Conservation (phyloP, 176 grass and related monocot species). For the Triticum turgidum region DNA sequence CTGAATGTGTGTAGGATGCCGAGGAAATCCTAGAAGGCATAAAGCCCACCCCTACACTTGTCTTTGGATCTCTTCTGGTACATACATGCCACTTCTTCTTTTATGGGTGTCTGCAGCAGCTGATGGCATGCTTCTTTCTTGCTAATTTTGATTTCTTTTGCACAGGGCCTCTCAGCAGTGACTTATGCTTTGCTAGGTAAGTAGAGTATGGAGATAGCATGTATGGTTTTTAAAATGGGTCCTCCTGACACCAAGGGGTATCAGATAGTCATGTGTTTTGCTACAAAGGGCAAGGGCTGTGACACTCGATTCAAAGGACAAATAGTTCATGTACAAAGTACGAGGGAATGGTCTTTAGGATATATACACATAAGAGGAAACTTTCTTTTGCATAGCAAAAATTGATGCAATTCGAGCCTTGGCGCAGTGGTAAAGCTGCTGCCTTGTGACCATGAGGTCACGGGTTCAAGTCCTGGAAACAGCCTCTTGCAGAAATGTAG, state of each 20-base stretch:
- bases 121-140: constrained; percentile 14
- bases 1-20: constrained; percentile 64
- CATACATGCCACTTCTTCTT: background rate
- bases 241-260: background rate
- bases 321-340: background rate
- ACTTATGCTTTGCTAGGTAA: constrained; percentile 83
- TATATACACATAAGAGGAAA: background rate
- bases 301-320: background rate
- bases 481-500: no score
- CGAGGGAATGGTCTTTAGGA: background rate
- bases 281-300: background rate
- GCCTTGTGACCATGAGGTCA: no score
- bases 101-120: background rate
- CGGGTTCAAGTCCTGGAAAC: no score
- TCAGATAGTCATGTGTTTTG: background rate
- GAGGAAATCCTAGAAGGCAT: constrained; percentile 88
- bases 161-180: constrained; percentile 70
- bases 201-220: background rate
- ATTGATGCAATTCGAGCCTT: background rate
- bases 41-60: constrained; percentile 78
- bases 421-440: no score
- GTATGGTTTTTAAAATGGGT: background rate
- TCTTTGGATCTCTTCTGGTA: constrained; percentile 70
- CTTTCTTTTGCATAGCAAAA: background rate
- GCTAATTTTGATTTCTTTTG: constrained; percentile 32